These are phyloP conservation scores for Skeletonema marinoi DNA, from an alignment of 108 stramenopile species.

Conservation along the genomic window DNA sequence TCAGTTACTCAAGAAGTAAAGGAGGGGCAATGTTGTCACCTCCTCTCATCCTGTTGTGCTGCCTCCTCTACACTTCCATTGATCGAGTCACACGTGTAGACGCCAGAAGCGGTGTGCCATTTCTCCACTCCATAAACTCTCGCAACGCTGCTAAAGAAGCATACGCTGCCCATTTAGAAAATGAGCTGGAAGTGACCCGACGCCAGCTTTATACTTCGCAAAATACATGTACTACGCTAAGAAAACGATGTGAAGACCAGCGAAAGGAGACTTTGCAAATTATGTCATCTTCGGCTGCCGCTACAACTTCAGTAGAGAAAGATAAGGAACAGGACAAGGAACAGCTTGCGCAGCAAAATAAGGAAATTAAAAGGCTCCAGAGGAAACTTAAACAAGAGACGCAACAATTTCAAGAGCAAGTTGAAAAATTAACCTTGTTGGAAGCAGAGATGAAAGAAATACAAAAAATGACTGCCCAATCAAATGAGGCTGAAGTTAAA, in stretches of 20 bases:
- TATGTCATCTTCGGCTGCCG: background rate
- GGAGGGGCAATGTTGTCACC: background rate
- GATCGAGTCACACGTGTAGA: no score
- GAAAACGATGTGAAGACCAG: slow-evolving; percentile 35
- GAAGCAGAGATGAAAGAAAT: slow-evolving; percentile 37
- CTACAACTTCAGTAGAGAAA: background rate
- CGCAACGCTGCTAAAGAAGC: slow-evolving; percentile 34
- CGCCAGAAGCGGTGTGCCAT: slow-evolving; percentile 9
- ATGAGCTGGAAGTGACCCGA: slow-evolving; percentile 33
- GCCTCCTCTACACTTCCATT: background rate
- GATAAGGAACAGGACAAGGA: slow-evolving; percentile 11
- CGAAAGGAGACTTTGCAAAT: slow-evolving; percentile 25
- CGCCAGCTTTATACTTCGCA: slow-evolving; percentile 43
- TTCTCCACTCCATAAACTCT: slow-evolving; percentile 18
- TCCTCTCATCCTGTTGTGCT: background rate
- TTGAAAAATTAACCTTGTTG: slow-evolving; percentile 28
- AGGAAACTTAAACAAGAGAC: slow-evolving; percentile 23
- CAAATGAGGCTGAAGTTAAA: slow-evolving; percentile 2
- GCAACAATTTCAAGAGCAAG: slow-evolving; percentile 25
- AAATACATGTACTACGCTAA: slow-evolving; percentile 35
- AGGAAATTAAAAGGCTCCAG: slow-evolving; percentile 28
- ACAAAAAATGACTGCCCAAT: slow-evolving; percentile 5
- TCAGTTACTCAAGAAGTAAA: no score
- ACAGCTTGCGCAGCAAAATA: slow-evolving; percentile 10
- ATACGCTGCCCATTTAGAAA: slow-evolving; percentile 31